Evolutionary conservation across 2,329 filamentous ascomycete species (phyloP).

Genomic region (Ascocoryne sarcoides): DNA sequence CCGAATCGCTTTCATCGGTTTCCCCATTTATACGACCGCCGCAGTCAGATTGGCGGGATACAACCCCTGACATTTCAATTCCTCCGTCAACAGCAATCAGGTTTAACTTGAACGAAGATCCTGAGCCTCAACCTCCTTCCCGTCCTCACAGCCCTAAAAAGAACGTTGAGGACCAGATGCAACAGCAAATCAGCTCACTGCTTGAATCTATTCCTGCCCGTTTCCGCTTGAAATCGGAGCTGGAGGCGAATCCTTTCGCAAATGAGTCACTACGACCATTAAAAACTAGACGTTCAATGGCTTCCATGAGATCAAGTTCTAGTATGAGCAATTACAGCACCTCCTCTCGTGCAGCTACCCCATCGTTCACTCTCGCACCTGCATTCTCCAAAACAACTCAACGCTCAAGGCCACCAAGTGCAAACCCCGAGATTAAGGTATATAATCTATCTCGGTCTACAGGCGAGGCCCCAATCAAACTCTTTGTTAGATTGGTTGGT

Average conservation of each 20-base stretch:
- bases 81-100: slow-evolving; percentile 7
- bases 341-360: slow-evolving; percentile 44
- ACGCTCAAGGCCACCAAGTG: slow-evolving; percentile 39
- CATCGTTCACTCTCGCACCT: slow-evolving; percentile 62
- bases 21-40: slow-evolving; percentile 1
- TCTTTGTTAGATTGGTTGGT: slow-evolving; percentile 88
- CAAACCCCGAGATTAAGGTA: slow-evolving; percentile 71
- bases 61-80: slow-evolving; percentile 5
- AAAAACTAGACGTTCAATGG: slow-evolving; percentile 29
- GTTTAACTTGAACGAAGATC: neutral
- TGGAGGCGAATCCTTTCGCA: slow-evolving; percentile 24
- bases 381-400: slow-evolving; percentile 37
- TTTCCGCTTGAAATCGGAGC: slow-evolving; percentile 61
- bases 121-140: slow-evolving; percentile 14
- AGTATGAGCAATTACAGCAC: slow-evolving; percentile 25
- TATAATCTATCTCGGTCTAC: slow-evolving; percentile 84
- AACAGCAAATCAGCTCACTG: slow-evolving; percentile 72
- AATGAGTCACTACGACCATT: slow-evolving; percentile 28
- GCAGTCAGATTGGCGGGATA: slow-evolving; percentile 12
- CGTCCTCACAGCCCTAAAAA: slow-evolving; percentile 19
- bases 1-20: slow-evolving; percentile 16
- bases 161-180: slow-evolving; percentile 54
- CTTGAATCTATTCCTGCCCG: slow-evolving; percentile 68
- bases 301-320: slow-evolving; percentile 23
- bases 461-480: slow-evolving; percentile 81